These are phyloP conservation scores for Tolypocladium guangdongense DNA, from an alignment of 2,329 filamentous ascomycete genomes.

Conservation along the genomic window DNA sequence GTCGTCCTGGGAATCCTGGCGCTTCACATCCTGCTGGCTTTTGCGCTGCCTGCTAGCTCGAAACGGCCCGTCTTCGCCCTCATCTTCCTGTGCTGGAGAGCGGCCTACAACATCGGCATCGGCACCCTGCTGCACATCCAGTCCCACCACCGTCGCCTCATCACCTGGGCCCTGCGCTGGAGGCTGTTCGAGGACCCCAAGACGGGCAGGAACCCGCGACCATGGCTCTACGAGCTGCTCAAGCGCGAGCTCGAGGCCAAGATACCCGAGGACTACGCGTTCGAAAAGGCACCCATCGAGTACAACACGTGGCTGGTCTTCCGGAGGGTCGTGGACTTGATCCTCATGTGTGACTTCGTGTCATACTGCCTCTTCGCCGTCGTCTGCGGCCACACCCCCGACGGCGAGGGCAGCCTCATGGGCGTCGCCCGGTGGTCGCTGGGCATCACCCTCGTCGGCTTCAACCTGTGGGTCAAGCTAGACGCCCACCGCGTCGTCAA, in stretches of 20 bases:
- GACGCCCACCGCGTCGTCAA: constrained; percentile 97
- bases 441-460: constrained; percentile 70
- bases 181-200: constrained; percentile 77
- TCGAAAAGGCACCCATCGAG: constrained; percentile 86
- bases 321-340: constrained; percentile 87
- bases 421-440: constrained; percentile 65
- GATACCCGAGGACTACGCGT: constrained; percentile 85
- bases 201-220: constrained; percentile 71
- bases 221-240: constrained; percentile 70
- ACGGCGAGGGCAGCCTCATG: constrained; percentile 58
- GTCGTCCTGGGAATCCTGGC: constrained; percentile 70
- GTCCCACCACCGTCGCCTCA: constrained; percentile 76
- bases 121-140: constrained; percentile 81
- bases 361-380: constrained; percentile 95
- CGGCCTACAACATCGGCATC: constrained; percentile 88
- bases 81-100: constrained; percentile 86
- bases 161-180: constrained; percentile 78
- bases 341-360: constrained; percentile 96
- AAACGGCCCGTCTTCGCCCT: constrained; percentile 70
- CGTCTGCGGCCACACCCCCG: constrained; percentile 68
- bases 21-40: constrained; percentile 63
- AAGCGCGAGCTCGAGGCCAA: constrained; percentile 90
- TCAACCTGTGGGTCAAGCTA: constrained; percentile 98
- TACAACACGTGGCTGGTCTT: constrained; percentile 99
- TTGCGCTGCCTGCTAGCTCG: constrained; percentile 55